phyloP scores from a whole-genome alignment of 352 stramenopile genomes.

The Sclerospora graminicola region DNA sequence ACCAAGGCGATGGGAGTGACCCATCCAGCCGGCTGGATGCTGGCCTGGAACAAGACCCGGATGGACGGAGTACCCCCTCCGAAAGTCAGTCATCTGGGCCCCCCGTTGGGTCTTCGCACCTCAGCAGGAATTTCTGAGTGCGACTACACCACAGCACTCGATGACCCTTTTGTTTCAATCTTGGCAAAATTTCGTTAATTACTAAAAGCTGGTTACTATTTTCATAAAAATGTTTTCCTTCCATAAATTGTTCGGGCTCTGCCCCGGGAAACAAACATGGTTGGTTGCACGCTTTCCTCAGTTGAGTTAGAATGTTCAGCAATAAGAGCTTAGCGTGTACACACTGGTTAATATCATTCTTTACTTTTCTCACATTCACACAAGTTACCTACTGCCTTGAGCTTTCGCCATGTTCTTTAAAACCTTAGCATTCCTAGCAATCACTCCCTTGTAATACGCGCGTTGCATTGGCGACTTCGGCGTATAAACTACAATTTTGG shows the following conservation, averaged over 20 bases:
- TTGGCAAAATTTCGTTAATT: slow-evolving; percentile 71
- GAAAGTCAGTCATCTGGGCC: too few relatives aligned
- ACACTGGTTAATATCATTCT: slow-evolving; percentile 1
- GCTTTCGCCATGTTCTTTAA: slow-evolving; percentile 35
- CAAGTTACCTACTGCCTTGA: slow-evolving; percentile 13
- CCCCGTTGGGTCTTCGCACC: too few relatives aligned
- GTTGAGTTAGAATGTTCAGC: slow-evolving; percentile 97
- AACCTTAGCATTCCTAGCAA: slow-evolving; percentile 45
- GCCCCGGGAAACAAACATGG: slow-evolving; percentile 89
- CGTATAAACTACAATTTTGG: slow-evolving; percentile 71
- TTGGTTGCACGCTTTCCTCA: slow-evolving; percentile 72
- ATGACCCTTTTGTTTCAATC: slow-evolving; percentile 74
- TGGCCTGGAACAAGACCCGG: too few relatives aligned
- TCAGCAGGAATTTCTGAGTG: too few relatives aligned
- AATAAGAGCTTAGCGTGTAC: slow-evolving; percentile 49
- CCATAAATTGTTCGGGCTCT: slow-evolving; percentile 60
- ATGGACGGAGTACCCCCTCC: too few relatives aligned
- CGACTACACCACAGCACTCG: too few relatives aligned
- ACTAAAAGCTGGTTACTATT: slow-evolving; percentile 80
- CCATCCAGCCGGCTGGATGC: too few relatives aligned
- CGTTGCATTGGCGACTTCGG: slow-evolving; percentile 68
- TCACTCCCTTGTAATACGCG: slow-evolving; percentile 74
- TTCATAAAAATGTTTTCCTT: slow-evolving; percentile 61
- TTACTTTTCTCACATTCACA: neutral
- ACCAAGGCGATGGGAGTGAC: too few relatives aligned